Conservation (phyloP, 2,329 filamentous ascomycete species). For the Aureobasidium sp. region DNA sequence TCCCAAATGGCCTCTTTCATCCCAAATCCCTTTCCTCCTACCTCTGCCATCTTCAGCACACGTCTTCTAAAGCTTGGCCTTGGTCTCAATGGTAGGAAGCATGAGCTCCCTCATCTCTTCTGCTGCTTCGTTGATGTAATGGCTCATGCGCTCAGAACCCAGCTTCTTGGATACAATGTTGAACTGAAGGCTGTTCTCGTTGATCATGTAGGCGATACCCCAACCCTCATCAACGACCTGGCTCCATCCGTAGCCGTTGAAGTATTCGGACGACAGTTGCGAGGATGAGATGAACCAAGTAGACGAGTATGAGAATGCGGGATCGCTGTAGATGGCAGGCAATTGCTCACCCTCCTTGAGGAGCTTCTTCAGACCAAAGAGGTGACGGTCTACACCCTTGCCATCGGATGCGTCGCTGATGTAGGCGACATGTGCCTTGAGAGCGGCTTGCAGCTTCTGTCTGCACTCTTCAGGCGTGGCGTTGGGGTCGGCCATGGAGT, state of each 20-base stretch:
- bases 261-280: slow-evolving; percentile 92
- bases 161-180: slow-evolving; percentile 93
- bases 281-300: slow-evolving; percentile 86
- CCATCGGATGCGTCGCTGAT: slow-evolving; percentile 84
- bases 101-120: slow-evolving; percentile 83
- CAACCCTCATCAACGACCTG: slow-evolving; percentile 95
- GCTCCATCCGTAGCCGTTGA: slow-evolving; percentile 98
- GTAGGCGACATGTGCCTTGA: slow-evolving; percentile 80
- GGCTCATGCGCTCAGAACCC: slow-evolving; percentile 86
- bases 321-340: slow-evolving; percentile 79
- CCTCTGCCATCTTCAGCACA: not conserved
- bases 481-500: slow-evolving; percentile 67
- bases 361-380: slow-evolving; percentile 95
- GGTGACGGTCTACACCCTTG: slow-evolving; percentile 87
- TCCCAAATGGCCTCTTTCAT: not conserved
- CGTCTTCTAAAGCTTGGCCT: slow-evolving; percentile 72
- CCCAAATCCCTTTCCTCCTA: not conserved
- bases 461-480: slow-evolving; percentile 59
- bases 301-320: slow-evolving; percentile 72
- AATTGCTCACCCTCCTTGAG: slow-evolving; percentile 72
- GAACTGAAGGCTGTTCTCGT: slow-evolving; percentile 97
- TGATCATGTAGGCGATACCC: slow-evolving; percentile 99
- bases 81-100: slow-evolving; percentile 69
- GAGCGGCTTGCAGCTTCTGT: slow-evolving; percentile 72
- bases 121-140: slow-evolving; percentile 91